Conservation (phyloP, 2,329 filamentous ascomycete genomes). For the Botrytis paeoniae region DNA sequence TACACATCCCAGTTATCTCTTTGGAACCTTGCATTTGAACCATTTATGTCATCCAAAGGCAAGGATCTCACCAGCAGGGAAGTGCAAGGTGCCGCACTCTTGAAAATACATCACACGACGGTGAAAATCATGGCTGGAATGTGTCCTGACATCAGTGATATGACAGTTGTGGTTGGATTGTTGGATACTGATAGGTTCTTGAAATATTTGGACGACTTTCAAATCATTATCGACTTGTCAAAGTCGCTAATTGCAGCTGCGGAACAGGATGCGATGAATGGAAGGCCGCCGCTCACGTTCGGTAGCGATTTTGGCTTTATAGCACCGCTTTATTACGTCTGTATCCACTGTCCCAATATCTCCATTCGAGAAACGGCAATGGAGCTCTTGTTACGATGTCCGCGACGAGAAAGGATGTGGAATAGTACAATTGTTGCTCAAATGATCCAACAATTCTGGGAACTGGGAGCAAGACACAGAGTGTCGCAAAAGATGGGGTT, state of each 20-base stretch:
- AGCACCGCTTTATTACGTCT: not conserved
- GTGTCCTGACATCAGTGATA: not conserved
- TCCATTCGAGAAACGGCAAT: not conserved
- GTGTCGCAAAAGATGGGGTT: not conserved
- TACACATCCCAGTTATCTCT: not conserved
- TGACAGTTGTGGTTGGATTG: not conserved
- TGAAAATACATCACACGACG: not conserved
- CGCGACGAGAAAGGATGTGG: not conserved
- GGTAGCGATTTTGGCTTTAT: not conserved
- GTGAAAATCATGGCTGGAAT: not conserved
- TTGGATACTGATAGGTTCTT: not conserved
- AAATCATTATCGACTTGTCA: not conserved
- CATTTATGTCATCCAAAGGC: not conserved
- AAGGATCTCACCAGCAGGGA: not conserved
- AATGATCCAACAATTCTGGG: not conserved
- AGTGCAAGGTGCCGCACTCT: not conserved
- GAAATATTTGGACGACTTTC: not conserved
- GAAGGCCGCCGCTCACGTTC: not conserved
- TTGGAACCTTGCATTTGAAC: not conserved
- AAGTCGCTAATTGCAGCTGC: not conserved
- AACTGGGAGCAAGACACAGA: not conserved
- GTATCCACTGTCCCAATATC: not conserved
- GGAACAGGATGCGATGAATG: not conserved
- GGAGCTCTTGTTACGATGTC: not conserved
- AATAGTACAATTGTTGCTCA: not conserved